Percentiles rank a stretch among this genome's conserved stretches.
Evolutionary conservation across 495 filamentous ascomycete species (phyloP).

Genomic region (Oidiodendron maius): DNA sequence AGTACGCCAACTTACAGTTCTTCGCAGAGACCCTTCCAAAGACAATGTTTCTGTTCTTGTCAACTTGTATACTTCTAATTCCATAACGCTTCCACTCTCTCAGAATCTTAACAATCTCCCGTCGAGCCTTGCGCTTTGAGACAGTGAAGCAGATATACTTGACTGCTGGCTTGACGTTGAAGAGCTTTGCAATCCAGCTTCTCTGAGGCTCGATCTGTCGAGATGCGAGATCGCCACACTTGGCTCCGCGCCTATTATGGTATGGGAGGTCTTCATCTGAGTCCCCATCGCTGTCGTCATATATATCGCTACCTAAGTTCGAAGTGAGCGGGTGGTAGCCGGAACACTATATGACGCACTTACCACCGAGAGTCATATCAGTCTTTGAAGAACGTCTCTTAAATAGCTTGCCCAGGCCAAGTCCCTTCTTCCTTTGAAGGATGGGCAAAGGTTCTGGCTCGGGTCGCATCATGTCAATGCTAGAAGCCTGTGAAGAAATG

Average conservation of each 20-base stretch:
- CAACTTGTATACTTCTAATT: conserved; percentile 65
- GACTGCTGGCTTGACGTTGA: conserved; percentile 80
- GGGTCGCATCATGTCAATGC: conserved; percentile 12
- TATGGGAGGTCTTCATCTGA: conserved; percentile 4
- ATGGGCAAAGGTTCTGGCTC: neutral
- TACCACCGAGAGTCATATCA: conserved; percentile 19
- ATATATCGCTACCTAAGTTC: no score
- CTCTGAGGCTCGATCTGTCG: conserved; percentile 55
- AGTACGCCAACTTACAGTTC: conserved; percentile 74
- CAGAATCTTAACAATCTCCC: conserved; percentile 67
- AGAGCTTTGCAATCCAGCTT: conserved; percentile 81
- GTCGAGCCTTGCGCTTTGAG: conserved; percentile 60
- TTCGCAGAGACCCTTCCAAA: conserved; percentile 64
- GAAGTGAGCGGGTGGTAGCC: no score
- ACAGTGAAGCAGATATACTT: conserved; percentile 68
- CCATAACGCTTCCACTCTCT: conserved; percentile 76
- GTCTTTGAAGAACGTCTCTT: conserved; percentile 33
- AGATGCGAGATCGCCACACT: conserved; percentile 9
- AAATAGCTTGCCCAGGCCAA: conserved; percentile 36
- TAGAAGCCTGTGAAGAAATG: conserved; percentile 9
- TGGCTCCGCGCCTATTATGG: neutral
- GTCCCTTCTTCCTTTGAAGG: conserved; percentile 38
- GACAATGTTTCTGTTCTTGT: conserved; percentile 67
- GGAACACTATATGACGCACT: no score
- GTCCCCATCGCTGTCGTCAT: conserved; percentile 9